Percentiles rank a stretch among this genome's conserved stretches.
Evolutionary conservation across 1,284 basidiomycete genomes (phyloP).

Genomic region (Trametes sp.): DNA sequence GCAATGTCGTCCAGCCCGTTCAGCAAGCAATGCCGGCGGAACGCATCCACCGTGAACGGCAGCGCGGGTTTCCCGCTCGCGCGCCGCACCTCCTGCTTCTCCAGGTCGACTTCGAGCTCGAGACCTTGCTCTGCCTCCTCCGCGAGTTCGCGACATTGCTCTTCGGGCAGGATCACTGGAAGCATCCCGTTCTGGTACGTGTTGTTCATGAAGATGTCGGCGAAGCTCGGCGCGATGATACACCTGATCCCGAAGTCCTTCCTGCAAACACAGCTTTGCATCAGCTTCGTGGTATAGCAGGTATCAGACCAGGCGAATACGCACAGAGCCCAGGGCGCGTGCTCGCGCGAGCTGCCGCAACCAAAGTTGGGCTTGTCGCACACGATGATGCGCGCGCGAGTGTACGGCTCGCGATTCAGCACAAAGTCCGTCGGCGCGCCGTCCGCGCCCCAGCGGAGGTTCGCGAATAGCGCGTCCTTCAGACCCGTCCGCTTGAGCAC

Average conservation of each 20-base stretch:
- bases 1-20: slow-evolving; percentile 96
- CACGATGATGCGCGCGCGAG: slow-evolving; percentile 84
- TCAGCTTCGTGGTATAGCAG: slow-evolving; percentile 10
- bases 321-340: slow-evolving; percentile 95
- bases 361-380: slow-evolving; percentile 95
- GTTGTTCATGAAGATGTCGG: slow-evolving; percentile 94
- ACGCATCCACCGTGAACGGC: slow-evolving; percentile 83
- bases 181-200: slow-evolving; percentile 98
- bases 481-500: slow-evolving; percentile 94
- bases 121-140: slow-evolving; percentile 83
- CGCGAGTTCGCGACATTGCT: slow-evolving; percentile 78
- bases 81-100: slow-evolving; percentile 85
- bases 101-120: slow-evolving; percentile 90
- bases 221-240: slow-evolving; percentile 93
- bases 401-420: slow-evolving; percentile 87
- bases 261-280: slow-evolving; percentile 46
- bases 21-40: slow-evolving; percentile 90
- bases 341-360: slow-evolving; percentile 93
- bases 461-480: slow-evolving; percentile 88
- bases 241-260: slow-evolving; percentile 96
- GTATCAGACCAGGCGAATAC: slow-evolving; percentile 40
- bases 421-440: slow-evolving; percentile 88
- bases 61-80: slow-evolving; percentile 77
- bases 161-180: slow-evolving; percentile 80
- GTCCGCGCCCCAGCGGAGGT: slow-evolving; percentile 82